Conservation (phyloP, 495 filamentous ascomycete species). For the Chlorociboria aeruginascens region DNA sequence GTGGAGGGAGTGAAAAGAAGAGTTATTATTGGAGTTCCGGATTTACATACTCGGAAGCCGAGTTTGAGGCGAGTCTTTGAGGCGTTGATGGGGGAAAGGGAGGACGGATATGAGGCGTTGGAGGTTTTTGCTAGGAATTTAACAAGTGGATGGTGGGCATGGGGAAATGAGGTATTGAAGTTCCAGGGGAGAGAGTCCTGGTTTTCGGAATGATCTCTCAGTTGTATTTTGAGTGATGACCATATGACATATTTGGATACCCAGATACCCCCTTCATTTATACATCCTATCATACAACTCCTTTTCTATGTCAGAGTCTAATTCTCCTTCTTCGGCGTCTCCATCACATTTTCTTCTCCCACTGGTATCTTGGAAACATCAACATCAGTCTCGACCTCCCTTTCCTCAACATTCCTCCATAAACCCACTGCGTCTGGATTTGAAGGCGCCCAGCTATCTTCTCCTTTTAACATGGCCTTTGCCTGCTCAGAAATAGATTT, state of each 20-base stretch:
- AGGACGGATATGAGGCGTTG: conserved; percentile 43
- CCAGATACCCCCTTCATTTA: neutral
- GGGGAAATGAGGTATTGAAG: conserved; percentile 76
- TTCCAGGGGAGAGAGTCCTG: conserved; percentile 67
- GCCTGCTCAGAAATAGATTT: conserved; percentile 40
- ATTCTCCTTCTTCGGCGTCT: neutral
- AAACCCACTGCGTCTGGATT: conserved; percentile 16
- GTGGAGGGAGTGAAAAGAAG: conserved; percentile 11
- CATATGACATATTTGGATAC: too few relatives aligned
- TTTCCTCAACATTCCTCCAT: conserved; percentile 12
- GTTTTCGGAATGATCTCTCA: conserved; percentile 16
- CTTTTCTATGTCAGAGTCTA: neutral
- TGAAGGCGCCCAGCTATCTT: conserved; percentile 25
- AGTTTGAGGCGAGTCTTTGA: conserved; percentile 35
- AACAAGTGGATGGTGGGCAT: conserved; percentile 79
- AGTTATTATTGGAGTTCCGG: conserved; percentile 64
- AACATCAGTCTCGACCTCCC: conserved; percentile 7
- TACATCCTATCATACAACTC: neutral
- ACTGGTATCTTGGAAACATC: conserved; percentile 5
- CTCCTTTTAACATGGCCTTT: conserved; percentile 38
- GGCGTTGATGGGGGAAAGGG: conserved; percentile 24
- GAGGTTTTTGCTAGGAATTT: conserved; percentile 86
- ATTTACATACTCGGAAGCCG: conserved; percentile 87
- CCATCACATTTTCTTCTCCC: neutral
- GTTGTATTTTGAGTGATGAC: too few relatives aligned